A percentile compares a stretch with the other conserved stretches of the same genome.
phyloP scores from a whole-genome alignment of 2,329 filamentous ascomycete species.

The Escovopsis sp. region DNA sequence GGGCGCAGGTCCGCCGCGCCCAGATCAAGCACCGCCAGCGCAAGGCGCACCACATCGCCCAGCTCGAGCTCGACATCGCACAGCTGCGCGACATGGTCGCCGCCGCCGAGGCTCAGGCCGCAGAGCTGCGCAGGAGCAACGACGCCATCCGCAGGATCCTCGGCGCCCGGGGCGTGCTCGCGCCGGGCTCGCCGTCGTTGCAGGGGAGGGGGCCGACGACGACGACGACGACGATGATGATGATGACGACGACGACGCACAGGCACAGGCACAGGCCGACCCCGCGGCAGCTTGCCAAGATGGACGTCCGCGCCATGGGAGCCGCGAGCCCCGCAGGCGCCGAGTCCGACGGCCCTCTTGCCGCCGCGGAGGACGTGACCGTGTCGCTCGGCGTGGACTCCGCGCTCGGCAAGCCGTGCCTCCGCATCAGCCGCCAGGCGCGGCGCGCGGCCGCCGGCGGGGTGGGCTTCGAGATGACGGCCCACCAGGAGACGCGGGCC shows the following conservation, averaged over 20 bases:
- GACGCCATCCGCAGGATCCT: conserved; percentile 25
- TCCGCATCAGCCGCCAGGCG: conserved; percentile 22
- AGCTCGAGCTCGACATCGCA: conserved; percentile 37
- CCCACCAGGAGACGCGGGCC: conserved; percentile 28
- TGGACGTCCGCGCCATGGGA: too few relatives aligned
- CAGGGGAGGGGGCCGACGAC: too few relatives aligned
- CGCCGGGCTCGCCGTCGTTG: too few relatives aligned
- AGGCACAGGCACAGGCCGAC: neutral
- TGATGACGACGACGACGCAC: neutral
- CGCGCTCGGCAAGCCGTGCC: conserved; percentile 26
- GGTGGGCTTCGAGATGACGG: conserved; percentile 14
- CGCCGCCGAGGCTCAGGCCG: conserved; percentile 24
- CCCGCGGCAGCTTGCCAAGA: too few relatives aligned
- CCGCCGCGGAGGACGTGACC: conserved; percentile 21
- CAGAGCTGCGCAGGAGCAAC: conserved; percentile 27
- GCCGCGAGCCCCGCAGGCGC: too few relatives aligned
- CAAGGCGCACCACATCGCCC: conserved; percentile 39
- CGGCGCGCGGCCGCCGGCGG: conserved; percentile 6
- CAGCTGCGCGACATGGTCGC: conserved; percentile 33
- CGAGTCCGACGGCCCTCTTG: too few relatives aligned
- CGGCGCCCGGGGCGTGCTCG: conserved; percentile 11
- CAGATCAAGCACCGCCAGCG: conserved; percentile 42
- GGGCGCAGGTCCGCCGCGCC: conserved; percentile 37
- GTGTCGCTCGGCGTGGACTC: conserved; percentile 29
- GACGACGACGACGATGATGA: neutral